phyloP scores from a whole-genome alignment of 2,329 filamentous ascomycete genomes.

The Zopfia rhizophila region DNA sequence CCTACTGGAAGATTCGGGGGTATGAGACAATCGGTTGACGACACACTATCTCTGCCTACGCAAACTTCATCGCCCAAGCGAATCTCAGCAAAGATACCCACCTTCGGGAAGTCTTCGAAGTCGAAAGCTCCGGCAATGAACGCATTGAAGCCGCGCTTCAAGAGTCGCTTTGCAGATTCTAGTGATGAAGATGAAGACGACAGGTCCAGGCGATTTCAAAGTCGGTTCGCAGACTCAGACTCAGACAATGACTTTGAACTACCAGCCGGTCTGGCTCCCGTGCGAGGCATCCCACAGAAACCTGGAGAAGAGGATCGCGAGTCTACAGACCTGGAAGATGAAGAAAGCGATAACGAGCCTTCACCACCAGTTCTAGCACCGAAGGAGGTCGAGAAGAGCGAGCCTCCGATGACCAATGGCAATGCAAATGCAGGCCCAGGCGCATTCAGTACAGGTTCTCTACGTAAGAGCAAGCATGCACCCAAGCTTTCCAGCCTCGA shows the following conservation, averaged over 20 bases:
- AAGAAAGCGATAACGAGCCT: slow-evolving; percentile 49
- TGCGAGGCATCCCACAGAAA: slow-evolving; percentile 69
- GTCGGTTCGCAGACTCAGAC: slow-evolving; percentile 61
- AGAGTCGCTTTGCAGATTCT: slow-evolving; percentile 73
- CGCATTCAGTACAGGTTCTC: slow-evolving; percentile 48
- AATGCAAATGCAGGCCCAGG: slow-evolving; percentile 39
- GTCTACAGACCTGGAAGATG: slow-evolving; percentile 61
- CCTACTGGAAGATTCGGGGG: slow-evolving; percentile 68
- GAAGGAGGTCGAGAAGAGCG: slow-evolving; percentile 50
- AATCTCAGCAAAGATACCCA: slow-evolving; percentile 23
- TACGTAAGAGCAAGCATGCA: slow-evolving; percentile 51
- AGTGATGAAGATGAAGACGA: slow-evolving; percentile 66
- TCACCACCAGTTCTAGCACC: slow-evolving; percentile 57
- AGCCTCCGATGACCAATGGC: slow-evolving; percentile 35
- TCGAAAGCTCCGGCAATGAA: slow-evolving; percentile 30
- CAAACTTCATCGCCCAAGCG: slow-evolving; percentile 28
- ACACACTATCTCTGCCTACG: slow-evolving; percentile 22
- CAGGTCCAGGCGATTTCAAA: slow-evolving; percentile 51
- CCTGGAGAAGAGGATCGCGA: slow-evolving; percentile 67
- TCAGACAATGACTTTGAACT: slow-evolving; percentile 62
- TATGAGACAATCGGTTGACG: slow-evolving; percentile 30
- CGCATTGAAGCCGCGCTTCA: slow-evolving; percentile 34
- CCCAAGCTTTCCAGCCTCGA: slow-evolving; percentile 39
- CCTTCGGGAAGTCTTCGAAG: slow-evolving; percentile 35
- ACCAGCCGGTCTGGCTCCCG: slow-evolving; percentile 59